These are phyloP conservation scores for Beauveria sp. DNA, from an alignment of 2,329 filamentous ascomycete species.

Conservation along the genomic window DNA sequence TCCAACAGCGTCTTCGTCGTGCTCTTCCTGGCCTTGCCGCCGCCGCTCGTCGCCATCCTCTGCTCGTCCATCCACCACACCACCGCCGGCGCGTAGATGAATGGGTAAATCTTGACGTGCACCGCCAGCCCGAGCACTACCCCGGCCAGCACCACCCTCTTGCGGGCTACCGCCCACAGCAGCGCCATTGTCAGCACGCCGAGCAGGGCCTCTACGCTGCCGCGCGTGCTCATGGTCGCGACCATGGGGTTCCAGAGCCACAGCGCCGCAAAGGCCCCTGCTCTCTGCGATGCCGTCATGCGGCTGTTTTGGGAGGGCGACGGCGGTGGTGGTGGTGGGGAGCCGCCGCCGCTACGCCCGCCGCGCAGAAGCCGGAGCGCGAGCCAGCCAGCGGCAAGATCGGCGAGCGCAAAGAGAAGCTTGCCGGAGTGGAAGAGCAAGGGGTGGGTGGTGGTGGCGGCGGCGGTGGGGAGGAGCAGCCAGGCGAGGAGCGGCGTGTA, in stretches of 20 bases:
- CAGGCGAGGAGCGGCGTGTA: constrained; percentile 93
- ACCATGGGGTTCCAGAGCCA: constrained; percentile 99
- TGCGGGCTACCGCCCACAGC: constrained; percentile 70
- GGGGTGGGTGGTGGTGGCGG: constrained; percentile 26
- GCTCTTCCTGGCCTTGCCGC: not conserved
- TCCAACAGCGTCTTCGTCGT: constrained; percentile 14
- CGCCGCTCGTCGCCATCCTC: constrained; percentile 22
- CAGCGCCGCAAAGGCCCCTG: constrained; percentile 71
- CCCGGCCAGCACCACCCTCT: constrained; percentile 58
- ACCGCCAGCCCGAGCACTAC: constrained; percentile 73
- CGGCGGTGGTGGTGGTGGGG: no score
- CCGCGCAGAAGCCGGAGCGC: constrained; percentile 37
- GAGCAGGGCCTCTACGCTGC: constrained; percentile 85
- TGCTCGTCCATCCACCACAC: constrained; percentile 70
- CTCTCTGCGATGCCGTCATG: constrained; percentile 41
- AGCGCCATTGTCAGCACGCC: constrained; percentile 77
- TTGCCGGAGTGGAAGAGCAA: constrained; percentile 79
- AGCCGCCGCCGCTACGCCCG: no score
- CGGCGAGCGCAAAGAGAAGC: constrained; percentile 72
- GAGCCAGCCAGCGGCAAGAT: constrained; percentile 78
- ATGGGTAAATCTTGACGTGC: constrained; percentile 98
- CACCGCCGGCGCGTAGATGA: constrained; percentile 82
- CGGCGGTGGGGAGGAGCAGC: constrained; percentile 62
- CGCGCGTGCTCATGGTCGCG: constrained; percentile 88
- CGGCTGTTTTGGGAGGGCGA: constrained; percentile 13